phyloP scores from a whole-genome alignment of 1,284 basidiomycete species.

The Stygiomarasmius scandens region DNA sequence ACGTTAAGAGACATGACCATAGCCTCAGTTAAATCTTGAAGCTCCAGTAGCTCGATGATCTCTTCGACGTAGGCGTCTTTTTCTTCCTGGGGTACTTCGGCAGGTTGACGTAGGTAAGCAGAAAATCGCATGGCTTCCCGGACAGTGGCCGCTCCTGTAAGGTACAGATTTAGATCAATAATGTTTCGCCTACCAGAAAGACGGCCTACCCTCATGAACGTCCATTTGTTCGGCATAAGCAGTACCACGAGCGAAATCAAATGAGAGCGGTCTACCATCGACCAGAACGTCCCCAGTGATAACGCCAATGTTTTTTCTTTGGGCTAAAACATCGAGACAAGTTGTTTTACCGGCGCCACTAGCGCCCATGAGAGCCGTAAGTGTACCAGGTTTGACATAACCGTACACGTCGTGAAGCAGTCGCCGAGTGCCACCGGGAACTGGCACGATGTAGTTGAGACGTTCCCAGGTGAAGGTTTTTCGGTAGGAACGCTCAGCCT shows the following conservation, averaged over 20 bases:
- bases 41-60: constrained; percentile 71
- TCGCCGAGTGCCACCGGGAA: constrained; percentile 68
- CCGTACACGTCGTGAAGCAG: constrained; percentile 86
- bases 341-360: constrained; percentile 60
- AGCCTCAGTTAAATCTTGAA: constrained; percentile 66
- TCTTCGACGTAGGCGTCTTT: constrained; percentile 84
- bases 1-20: constrained; percentile 66
- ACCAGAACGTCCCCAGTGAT: constrained; percentile 82
- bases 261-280: constrained; percentile 73
- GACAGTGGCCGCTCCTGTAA: constrained; percentile 70
- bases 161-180: constrained; percentile 6
- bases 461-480: constrained; percentile 73
- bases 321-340: constrained; percentile 53
- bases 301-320: constrained; percentile 86
- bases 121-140: constrained; percentile 91
- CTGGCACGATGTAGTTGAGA: constrained; percentile 75
- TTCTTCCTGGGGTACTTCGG: constrained; percentile 69
- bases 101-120: constrained; percentile 87
- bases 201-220: constrained; percentile 67
- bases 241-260: constrained; percentile 78
- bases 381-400: constrained; percentile 85
- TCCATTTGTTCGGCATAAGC: constrained; percentile 88
- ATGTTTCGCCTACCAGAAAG: background rate
- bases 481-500: constrained; percentile 33
- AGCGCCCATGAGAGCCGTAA: constrained; percentile 81